Evolutionary conservation across 306 rosid genomes (phyloP).

Genomic region (Quercus glauca): DNA sequence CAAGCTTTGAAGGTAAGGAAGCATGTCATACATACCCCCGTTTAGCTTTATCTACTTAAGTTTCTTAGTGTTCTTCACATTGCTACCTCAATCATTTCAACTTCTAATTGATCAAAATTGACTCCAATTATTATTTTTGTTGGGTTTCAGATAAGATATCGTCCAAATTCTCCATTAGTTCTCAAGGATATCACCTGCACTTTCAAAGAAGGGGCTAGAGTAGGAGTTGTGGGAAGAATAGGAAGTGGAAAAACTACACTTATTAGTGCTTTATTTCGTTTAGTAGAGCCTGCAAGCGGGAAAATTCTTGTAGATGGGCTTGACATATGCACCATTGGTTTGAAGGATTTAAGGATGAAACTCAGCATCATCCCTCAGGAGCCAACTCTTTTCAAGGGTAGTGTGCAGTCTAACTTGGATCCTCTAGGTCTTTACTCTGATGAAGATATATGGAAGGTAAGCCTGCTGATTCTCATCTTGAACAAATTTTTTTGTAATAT

Average conservation of each 20-base stretch:
- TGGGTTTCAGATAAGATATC: conserved; percentile 57
- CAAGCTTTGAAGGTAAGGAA: too few relatives aligned
- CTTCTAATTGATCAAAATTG: neutral
- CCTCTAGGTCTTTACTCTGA: conserved; percentile 74
- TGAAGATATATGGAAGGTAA: conserved; percentile 78
- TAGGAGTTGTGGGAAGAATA: conserved; percentile 89
- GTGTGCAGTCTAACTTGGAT: conserved; percentile 74
- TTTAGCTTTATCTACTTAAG: too few relatives aligned
- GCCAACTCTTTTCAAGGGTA: conserved; percentile 81
- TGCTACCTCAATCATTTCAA: neutral
- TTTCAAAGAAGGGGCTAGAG: conserved; percentile 62
- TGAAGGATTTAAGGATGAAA: conserved; percentile 68
- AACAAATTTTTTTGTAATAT: neutral
- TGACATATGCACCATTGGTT: conserved; percentile 64
- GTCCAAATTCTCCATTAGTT: conserved; percentile 62
- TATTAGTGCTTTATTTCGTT: conserved; percentile 77
- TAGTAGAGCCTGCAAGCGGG: conserved; percentile 74
- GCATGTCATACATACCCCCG: too few relatives aligned
- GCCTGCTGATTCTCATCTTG: neutral
- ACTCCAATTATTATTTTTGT: neutral
- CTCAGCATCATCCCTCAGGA: conserved; percentile 88
- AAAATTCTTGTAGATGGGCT: conserved; percentile 56
- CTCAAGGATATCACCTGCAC: conserved; percentile 75
- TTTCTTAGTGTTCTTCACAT: neutral
- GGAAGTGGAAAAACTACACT: conserved; percentile 89